Evolutionary conservation across 2,329 filamentous ascomycete species (phyloP).

Genomic region (Pseudopyrenochaeta lycopersici): DNA sequence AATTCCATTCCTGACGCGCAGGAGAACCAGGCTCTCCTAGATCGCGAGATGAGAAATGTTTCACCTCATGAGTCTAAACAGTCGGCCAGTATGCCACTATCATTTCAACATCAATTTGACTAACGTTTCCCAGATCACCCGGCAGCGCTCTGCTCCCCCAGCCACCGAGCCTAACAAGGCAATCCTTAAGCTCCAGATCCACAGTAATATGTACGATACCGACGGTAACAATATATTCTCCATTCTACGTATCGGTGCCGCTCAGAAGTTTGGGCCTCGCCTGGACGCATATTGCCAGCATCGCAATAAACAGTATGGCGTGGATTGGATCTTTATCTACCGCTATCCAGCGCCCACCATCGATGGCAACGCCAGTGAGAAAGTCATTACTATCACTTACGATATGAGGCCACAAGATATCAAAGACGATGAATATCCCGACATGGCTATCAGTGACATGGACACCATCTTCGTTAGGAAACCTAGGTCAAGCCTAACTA

Average conservation of each 20-base stretch:
- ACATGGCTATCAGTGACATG: slow-evolving; percentile 5
- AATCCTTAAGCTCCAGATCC: slow-evolving; percentile 9
- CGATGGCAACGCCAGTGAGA: background rate
- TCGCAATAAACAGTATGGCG: slow-evolving; percentile 17
- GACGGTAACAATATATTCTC: slow-evolving; percentile 18
- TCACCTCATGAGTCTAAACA: background rate
- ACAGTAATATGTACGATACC: slow-evolving; percentile 22
- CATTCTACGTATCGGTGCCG: slow-evolving; percentile 14
- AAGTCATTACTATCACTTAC: slow-evolving; percentile 15
- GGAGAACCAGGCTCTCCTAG: background rate
- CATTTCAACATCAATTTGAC: background rate
- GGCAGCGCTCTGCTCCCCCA: background rate
- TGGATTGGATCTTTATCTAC: slow-evolving; percentile 21
- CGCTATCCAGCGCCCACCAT: slow-evolving; percentile 3
- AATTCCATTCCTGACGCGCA: background rate
- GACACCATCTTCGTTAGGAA: slow-evolving; percentile 23
- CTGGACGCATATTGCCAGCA: slow-evolving; percentile 21
- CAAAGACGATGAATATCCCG: slow-evolving; percentile 8
- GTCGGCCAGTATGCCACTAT: background rate
- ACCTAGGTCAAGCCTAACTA: background rate
- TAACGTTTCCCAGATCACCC: slow-evolving; percentile 4
- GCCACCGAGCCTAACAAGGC: background rate
- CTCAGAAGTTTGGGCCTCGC: slow-evolving; percentile 18
- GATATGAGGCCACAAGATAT: slow-evolving; percentile 19
- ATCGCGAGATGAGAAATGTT: background rate